phyloP scores from a whole-genome alignment of 176 grass and related monocot genomes.

The Juncus inflexus region DNA sequence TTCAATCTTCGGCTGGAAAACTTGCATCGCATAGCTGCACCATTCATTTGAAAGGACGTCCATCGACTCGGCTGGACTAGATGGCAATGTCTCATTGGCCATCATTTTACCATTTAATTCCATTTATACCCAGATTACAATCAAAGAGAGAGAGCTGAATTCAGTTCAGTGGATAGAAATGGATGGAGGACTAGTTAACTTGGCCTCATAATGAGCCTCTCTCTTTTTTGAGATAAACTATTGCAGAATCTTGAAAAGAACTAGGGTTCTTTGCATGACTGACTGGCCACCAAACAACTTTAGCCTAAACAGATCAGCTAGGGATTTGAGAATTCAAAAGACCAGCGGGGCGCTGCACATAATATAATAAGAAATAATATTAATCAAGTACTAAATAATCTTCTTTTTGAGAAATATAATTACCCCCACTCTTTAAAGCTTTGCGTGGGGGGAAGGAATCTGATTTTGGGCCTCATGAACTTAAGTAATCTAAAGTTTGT shows the following conservation, averaged over 20 bases:
- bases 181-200: not conserved
- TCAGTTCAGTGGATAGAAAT: slow-evolving; percentile 9
- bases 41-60: slow-evolving; percentile 68
- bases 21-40: slow-evolving; percentile 85
- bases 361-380: slow-evolving; percentile 21
- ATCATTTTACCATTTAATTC: slow-evolving; percentile 34
- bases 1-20: slow-evolving; percentile 40
- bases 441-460: slow-evolving; percentile 22
- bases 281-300: slow-evolving; percentile 20
- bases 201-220: slow-evolving; percentile 19
- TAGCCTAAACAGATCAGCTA: slow-evolving; percentile 28
- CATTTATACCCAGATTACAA: slow-evolving; percentile 27
- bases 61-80: slow-evolving; percentile 27
- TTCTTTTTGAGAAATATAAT: slow-evolving; percentile 19
- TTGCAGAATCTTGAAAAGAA: slow-evolving; percentile 23
- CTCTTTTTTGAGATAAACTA: slow-evolving; percentile 4
- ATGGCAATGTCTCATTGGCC: slow-evolving; percentile 1
- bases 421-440: slow-evolving; percentile 18
- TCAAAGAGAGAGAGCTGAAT: slow-evolving; percentile 3
- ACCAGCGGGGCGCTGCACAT: not conserved
- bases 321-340: slow-evolving; percentile 31
- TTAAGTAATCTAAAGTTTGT: too few relatives aligned
- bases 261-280: slow-evolving; percentile 20
- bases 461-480: too few relatives aligned
- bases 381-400: slow-evolving; percentile 2